Percentiles rank a stretch among this genome's conserved stretches.
phyloP scores from a whole-genome alignment of 2,329 filamentous ascomycete species.

The Scedosporium boydii region DNA sequence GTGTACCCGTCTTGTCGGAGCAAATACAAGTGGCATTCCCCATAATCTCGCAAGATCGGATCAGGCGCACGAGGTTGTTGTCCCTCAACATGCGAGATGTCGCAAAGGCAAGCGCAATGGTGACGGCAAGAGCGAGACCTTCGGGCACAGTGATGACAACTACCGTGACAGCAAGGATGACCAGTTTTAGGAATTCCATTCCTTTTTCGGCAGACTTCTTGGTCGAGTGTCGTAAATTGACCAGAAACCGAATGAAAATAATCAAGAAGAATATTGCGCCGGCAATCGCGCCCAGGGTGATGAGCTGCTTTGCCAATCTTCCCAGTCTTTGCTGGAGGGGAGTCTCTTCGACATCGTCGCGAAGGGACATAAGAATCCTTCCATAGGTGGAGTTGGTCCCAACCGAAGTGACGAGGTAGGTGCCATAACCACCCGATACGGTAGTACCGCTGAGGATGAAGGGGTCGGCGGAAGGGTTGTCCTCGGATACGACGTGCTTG shows the following conservation, averaged over 20 bases:
- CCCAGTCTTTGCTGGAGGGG: constrained; percentile 72
- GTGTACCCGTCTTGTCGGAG: constrained; percentile 57
- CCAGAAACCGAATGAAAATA: constrained; percentile 29
- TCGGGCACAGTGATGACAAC: constrained; percentile 53
- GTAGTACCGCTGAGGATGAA: constrained; percentile 76
- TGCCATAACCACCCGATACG: constrained; percentile 65
- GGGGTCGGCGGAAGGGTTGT: constrained; percentile 44
- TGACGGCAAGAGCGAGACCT: constrained; percentile 50
- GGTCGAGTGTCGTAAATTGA: constrained; percentile 15
- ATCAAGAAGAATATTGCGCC: constrained; percentile 31
- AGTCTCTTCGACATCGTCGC: constrained; percentile 68
- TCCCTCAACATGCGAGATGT: constrained; percentile 55
- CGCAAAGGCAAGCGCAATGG: constrained; percentile 51
- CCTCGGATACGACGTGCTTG: constrained; percentile 31
- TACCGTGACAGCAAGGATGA: constrained; percentile 38
- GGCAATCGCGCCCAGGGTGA: constrained; percentile 28
- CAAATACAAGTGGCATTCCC: constrained; percentile 55
- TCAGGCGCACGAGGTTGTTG: constrained; percentile 50
- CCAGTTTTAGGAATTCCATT: constrained; percentile 37
- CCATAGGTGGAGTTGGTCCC: constrained; percentile 68
- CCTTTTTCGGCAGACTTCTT: constrained; percentile 35
- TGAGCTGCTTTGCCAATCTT: constrained; percentile 66
- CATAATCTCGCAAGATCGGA: constrained; percentile 55
- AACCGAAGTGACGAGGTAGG: constrained; percentile 65
- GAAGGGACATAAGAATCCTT: constrained; percentile 68